phyloP scores from a whole-genome alignment of 352 stramenopile species.

The Phytophthora pini region DNA sequence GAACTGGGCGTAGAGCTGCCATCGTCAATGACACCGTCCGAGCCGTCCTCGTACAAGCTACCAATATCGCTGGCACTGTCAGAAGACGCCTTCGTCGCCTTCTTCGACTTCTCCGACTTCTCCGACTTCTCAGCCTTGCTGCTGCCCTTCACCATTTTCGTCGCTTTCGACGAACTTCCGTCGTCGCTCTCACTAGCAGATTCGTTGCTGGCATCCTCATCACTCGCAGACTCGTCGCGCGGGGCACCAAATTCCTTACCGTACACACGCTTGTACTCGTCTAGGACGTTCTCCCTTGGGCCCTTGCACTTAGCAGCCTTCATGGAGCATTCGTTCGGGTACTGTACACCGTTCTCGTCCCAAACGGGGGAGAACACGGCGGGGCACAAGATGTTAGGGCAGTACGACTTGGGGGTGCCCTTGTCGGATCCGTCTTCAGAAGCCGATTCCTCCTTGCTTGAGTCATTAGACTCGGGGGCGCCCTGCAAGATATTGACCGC shows the following conservation, averaged over 20 bases:
- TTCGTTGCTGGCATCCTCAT: background rate
- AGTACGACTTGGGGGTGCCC: constrained; percentile 11
- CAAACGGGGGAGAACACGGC: constrained; percentile 38
- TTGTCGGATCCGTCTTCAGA: background rate
- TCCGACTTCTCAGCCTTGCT: constrained; percentile 6
- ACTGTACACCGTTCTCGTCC: constrained; percentile 40
- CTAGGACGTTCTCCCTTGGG: constrained; percentile 23
- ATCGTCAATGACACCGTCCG: constrained; percentile 17
- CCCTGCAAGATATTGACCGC: background rate
- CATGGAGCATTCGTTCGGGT: constrained; percentile 45
- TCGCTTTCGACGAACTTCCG: background rate
- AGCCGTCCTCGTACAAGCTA: constrained; percentile 28
- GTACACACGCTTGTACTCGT: constrained; percentile 18
- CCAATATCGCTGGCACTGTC: constrained; percentile 8
- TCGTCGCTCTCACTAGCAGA: constrained; percentile 9
- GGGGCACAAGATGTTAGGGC: constrained; percentile 25
- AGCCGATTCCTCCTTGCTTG: background rate
- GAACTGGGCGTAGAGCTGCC: constrained; percentile 3
- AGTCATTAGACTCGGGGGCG: background rate
- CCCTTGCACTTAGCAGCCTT: constrained; percentile 40
- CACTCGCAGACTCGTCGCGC: constrained; percentile 2
- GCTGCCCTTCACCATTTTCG: constrained; percentile 12
- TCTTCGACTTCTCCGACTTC: constrained; percentile 9
- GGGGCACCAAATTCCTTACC: constrained; percentile 26
- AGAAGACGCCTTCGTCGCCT: constrained; percentile 13